Percentiles rank a stretch among this genome's conserved stretches.
phyloP scores from a whole-genome alignment of 1,139 yeast genomes.

The Sugiyamaella sp. region DNA sequence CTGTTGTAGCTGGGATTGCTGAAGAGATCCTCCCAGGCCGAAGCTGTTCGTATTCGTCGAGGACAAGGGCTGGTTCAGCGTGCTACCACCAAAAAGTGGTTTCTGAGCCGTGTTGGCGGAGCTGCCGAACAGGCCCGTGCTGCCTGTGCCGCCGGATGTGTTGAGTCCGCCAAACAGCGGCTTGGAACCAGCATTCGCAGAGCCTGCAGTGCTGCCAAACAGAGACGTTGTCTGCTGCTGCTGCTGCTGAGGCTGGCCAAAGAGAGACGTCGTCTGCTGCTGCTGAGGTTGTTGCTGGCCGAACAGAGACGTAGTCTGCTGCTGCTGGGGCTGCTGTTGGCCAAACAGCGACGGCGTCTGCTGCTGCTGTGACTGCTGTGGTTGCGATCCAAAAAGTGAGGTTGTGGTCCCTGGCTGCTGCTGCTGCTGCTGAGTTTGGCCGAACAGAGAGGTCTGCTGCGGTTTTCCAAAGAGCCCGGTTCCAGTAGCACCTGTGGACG shows the following conservation, averaged over 20 bases:
- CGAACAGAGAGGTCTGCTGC: conserved; percentile 8
- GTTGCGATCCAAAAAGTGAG: conserved; percentile 8
- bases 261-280: not conserved
- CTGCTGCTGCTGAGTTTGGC: conserved; percentile 9
- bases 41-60: conserved; percentile 27
- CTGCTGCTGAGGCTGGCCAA: conserved; percentile 11
- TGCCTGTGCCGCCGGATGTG: conserved; percentile 19
- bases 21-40: conserved; percentile 24
- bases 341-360: conserved; percentile 12
- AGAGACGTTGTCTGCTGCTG: conserved; percentile 6
- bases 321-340: conserved; percentile 7
- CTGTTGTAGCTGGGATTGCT: conserved; percentile 1
- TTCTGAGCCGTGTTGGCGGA: conserved; percentile 26
- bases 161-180: conserved; percentile 21
- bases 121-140: conserved; percentile 31
- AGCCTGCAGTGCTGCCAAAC: conserved; percentile 17
- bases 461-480: conserved; percentile 8
- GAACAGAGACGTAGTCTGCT: conserved; percentile 1
- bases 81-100: conserved; percentile 37
- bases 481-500: conserved; percentile 3
- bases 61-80: too few species aligned
- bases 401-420: conserved; percentile 7
- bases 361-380: conserved; percentile 14
- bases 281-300: conserved; percentile 7
- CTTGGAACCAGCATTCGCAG: conserved; percentile 6